Evolutionary conservation across 768 basidiomycete species (phyloP), one percentile per base, ranked within the genome.

Genomic region (Gautieria morchelliformis): DNA sequence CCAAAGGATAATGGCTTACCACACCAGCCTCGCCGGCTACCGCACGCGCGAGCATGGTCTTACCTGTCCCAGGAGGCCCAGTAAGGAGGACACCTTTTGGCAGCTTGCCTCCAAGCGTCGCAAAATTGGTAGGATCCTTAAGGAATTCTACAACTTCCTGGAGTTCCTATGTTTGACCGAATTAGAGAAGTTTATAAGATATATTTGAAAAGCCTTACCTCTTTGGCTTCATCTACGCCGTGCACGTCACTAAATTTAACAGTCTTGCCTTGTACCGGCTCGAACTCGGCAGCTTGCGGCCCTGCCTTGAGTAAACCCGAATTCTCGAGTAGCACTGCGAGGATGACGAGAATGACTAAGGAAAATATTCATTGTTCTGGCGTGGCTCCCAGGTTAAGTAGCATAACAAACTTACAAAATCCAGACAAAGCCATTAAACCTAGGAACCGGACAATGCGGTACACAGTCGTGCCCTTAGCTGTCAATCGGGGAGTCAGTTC

Each of bases 1-100:
- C 8, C 14, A 9, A 5, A 45, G 33, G 51, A 27, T 24, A 17
- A n/a, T n/a, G 27, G 55, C 68, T 57, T 53, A 69, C 68, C 5
- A 99, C 96, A 15, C 88, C 94, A 15, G 96, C 96, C 74, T 99
- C 96, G 48, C 96, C 96, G 3, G 96, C 96, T 6, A 97, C 87
- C 9, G 96, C 96, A 59, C 95, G 78, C 5, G 96, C 96, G n/a
- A 99, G 77, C 80, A 98, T 81, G 2, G 96, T 99, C 76, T 99
- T 99, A 67, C 96, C 96, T 15, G 96, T 98, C 61, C 95, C 92
- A 32, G 92, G 91, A 22, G 87, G 84, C 22, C 92, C 91, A n/a
- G 89, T 90, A 37, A 90, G 80, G 12, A 97, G 74, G 47, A 98
- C 84, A 61, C 96, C 96, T 69, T 96, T 95, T 0, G 94, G 91